Base-by-base conservation (phyloP, 352 stramenopile genomes). In the Phytophthora sp. region DNA sequence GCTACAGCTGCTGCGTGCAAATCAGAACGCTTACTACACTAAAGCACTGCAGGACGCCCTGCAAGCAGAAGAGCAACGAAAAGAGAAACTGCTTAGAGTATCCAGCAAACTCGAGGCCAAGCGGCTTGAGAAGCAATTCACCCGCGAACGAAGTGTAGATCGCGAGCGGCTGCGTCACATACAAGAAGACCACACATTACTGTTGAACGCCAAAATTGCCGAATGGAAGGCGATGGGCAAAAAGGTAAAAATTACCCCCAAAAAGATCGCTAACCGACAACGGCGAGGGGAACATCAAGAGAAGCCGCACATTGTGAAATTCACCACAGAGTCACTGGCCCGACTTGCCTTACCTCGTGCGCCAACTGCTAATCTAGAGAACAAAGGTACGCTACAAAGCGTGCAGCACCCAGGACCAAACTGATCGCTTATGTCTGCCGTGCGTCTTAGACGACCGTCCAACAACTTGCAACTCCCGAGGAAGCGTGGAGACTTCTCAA, bases 101-200 rank as follows among this genome's bases (percentile, higher is more conserved):
- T 50, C 38, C 7, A 79, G 53, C n/a, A 79, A 76, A 29, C 52
- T 80, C 7, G 80, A 89, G 49, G 69, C 57, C 60, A 75, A 78
- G 23, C 69, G 80, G 4, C 53, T 89, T 1, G 79, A 89, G 56
- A 78, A 83, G 24, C 72, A 86, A 60, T 89, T 90, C 31, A 59
- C 65, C 21, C 67, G 76, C 9, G 78, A 89, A 45, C 74, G 82
- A 23, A 63, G 33, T 2, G 69, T 63, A 29, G 82, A 90, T 62
- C 67, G 70, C 7, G 79, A 90, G 49, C 66, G 74, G 15, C 66
- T 90, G 46, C 71, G 66, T 21, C 80, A 86, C n/a, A 84, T 90
- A 21, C 73, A 85, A 49, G 80, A 88, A 41, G 79, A 90, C 57
- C 80, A 89, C 39, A 54, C 70, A 18, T 33, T 89, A 51, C 69